A percentile compares a stretch with the other conserved stretches of the same genome.
These are phyloP conservation scores for Exobasidium rhododendri DNA, from an alignment of 1,284 basidiomycete species.

Conservation along the genomic window DNA sequence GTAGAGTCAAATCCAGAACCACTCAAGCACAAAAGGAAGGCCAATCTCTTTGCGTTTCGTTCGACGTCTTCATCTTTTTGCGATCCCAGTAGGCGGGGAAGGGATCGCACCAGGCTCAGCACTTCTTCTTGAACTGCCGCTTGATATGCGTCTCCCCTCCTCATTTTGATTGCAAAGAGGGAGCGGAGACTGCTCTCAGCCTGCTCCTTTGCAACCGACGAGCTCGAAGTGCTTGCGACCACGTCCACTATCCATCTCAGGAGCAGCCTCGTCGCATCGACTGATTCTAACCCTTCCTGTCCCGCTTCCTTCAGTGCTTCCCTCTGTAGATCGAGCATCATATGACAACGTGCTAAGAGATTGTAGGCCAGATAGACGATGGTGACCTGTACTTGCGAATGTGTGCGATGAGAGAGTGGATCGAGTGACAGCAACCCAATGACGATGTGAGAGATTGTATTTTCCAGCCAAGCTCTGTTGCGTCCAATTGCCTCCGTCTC, in stretches of 20 bases:
- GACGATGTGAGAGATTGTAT: background rate
- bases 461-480: conserved; percentile 1
- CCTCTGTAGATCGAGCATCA: background rate
- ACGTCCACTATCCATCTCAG: background rate
- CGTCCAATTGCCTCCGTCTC: background rate
- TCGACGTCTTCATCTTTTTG: background rate
- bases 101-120: background rate
- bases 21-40: background rate
- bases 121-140: background rate
- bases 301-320: background rate
- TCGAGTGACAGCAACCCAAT: background rate
- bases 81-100: background rate
- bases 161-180: background rate
- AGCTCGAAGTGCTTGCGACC: background rate
- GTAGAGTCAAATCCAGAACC: background rate
- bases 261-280: background rate
- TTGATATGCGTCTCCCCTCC: background rate
- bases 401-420: background rate
- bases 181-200: background rate
- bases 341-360: background rate
- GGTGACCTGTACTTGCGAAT: background rate
- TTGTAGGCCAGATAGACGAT: background rate
- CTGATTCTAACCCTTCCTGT: background rate
- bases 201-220: background rate
- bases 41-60: background rate